Evolutionary conservation across 495 filamentous ascomycete species (phyloP).

Genomic region (Trichoderma gamsii): DNA sequence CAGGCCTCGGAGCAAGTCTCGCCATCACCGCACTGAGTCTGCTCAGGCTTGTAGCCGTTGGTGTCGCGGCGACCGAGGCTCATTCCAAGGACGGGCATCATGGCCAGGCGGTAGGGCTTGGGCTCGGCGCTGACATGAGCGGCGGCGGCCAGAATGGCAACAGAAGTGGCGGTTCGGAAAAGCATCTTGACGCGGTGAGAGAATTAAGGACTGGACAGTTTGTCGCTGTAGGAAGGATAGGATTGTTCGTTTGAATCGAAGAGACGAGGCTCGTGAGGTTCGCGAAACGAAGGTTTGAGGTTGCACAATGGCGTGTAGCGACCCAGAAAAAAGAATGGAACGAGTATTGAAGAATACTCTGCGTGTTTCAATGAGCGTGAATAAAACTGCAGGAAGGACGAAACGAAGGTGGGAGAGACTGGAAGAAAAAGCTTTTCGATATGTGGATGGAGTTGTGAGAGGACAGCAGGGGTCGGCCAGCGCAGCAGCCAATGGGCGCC

Average conservation of each 20-base stretch:
- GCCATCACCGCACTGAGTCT: constrained; percentile 35
- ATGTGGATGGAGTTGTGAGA: constrained; percentile 1
- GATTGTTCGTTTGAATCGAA: neutral
- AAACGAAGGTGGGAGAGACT: neutral
- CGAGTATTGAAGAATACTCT: constrained; percentile 18
- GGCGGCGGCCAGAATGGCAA: constrained; percentile 37
- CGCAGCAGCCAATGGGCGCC: neutral
- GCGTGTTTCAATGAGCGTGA: constrained; percentile 12
- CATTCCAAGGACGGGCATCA: constrained; percentile 35
- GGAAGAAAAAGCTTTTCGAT: constrained; percentile 12
- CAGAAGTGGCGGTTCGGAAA: constrained; percentile 31
- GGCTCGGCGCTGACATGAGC: constrained; percentile 35
- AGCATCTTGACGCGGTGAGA: constrained; percentile 32
- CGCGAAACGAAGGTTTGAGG: neutral
- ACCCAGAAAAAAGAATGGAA: constrained; percentile 15
- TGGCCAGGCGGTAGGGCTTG: constrained; percentile 36
- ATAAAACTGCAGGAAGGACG: neutral
- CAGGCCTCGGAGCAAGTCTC: constrained; percentile 44
- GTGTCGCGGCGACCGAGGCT: constrained; percentile 33
- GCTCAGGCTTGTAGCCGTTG: constrained; percentile 38
- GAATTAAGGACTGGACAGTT: neutral
- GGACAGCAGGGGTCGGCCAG: neutral
- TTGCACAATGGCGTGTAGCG: neutral
- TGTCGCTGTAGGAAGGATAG: neutral
- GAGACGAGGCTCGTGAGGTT: neutral